Conservation (phyloP, 2,329 filamentous ascomycete genomes). For the Aspergillus pseudonomiae region DNA sequence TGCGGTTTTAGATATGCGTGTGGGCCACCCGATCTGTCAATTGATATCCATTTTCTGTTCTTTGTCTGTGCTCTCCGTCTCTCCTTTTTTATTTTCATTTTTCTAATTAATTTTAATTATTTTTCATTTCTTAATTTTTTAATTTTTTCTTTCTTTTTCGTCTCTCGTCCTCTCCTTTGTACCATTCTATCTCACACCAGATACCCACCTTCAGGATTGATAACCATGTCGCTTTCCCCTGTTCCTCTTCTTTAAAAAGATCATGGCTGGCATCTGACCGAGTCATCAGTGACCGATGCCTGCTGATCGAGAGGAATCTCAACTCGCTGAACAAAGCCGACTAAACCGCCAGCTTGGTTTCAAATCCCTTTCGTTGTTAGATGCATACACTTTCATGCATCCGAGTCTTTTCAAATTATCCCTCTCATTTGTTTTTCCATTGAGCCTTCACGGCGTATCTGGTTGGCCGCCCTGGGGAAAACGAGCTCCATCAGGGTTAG, state of each 20-base stretch:
- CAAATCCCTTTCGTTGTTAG: background rate
- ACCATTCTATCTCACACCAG: background rate
- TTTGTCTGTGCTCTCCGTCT: constrained; percentile 4
- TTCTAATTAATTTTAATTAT: background rate
- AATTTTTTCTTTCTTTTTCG: background rate
- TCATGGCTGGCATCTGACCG: constrained; percentile 18
- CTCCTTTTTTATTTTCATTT: background rate
- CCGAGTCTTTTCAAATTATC: constrained; percentile 3
- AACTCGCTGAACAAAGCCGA: background rate
- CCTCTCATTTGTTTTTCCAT: constrained; percentile 3
- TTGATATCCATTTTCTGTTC: background rate
- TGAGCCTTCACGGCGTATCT: background rate
- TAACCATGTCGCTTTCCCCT: background rate
- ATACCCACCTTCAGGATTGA: constrained; percentile 3
- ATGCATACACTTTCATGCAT: constrained; percentile 1
- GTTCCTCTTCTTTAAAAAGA: background rate
- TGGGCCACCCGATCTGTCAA: constrained; percentile 6
- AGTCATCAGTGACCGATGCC: constrained; percentile 11
- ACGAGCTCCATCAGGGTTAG: background rate
- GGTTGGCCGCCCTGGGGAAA: background rate
- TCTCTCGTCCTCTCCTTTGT: background rate
- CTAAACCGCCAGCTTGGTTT: background rate
- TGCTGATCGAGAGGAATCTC: background rate
- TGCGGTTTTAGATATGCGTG: constrained; percentile 5
- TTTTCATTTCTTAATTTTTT: background rate